A percentile compares a stretch with the other conserved stretches of the same genome.
phyloP scores from a whole-genome alignment of 345 rosid species.

The Ricinus communis region DNA sequence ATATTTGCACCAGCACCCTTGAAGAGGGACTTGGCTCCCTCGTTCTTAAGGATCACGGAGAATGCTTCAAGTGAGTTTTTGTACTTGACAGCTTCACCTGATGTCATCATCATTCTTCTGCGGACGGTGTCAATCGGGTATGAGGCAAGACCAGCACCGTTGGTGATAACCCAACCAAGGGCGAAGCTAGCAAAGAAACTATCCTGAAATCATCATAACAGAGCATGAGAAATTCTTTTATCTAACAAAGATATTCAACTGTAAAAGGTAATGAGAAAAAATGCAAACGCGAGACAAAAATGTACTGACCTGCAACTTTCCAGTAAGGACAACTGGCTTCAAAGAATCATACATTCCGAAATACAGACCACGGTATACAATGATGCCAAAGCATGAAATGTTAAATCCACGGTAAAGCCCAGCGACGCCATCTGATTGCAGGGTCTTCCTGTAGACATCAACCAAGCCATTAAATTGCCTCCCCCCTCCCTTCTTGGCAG shows the following conservation, averaged over 20 bases:
- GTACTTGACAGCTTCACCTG: slow-evolving; percentile 40
- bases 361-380: slow-evolving; percentile 31
- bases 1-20: slow-evolving; percentile 40
- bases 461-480: slow-evolving; percentile 34
- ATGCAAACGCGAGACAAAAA: too few relatives aligned
- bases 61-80: slow-evolving; percentile 32
- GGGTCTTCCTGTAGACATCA: slow-evolving; percentile 30
- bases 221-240: background rate
- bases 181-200: slow-evolving; percentile 39
- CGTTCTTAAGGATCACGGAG: slow-evolving; percentile 31
- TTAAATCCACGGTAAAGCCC: slow-evolving; percentile 37
- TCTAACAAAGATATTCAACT: background rate
- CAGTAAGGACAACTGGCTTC: slow-evolving; percentile 38
- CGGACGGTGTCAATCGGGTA: slow-evolving; percentile 35
- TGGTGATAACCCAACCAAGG: slow-evolving; percentile 36
- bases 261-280: too few relatives aligned
- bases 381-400: slow-evolving; percentile 33
- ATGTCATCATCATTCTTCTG: slow-evolving; percentile 39
- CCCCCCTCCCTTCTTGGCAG: slow-evolving; percentile 22
- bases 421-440: slow-evolving; percentile 26
- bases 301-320: slow-evolving; percentile 24
- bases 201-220: slow-evolving; percentile 23
- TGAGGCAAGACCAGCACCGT: slow-evolving; percentile 33
- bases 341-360: slow-evolving; percentile 38
- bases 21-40: slow-evolving; percentile 37